A percentile compares a stretch with the other conserved stretches of the same genome.
These are phyloP conservation scores for Alternaria hordeiaustralica DNA, from an alignment of 2,329 filamentous ascomycete genomes.

Conservation along the genomic window DNA sequence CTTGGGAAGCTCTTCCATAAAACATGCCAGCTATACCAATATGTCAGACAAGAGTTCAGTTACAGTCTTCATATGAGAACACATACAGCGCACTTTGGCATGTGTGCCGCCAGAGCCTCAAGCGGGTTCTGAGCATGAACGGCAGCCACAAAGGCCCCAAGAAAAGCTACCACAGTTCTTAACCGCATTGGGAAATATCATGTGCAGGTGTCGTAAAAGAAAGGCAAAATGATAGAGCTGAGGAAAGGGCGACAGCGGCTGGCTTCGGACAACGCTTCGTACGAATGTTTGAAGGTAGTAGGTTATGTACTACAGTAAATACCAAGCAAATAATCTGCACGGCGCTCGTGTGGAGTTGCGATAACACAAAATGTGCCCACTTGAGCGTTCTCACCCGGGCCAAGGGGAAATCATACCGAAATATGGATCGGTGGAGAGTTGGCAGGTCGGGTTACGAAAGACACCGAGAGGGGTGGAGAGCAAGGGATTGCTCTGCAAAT, in stretches of 20 bases:
- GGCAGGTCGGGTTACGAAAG: neutral
- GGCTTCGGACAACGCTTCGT: neutral
- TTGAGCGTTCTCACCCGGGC: neutral
- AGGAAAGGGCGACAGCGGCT: neutral
- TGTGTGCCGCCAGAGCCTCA: conserved; percentile 13
- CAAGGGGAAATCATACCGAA: conserved; percentile 9
- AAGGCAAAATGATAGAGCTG: neutral
- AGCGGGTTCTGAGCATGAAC: conserved; percentile 20
- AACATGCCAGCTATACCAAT: conserved; percentile 24
- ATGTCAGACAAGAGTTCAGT: conserved; percentile 1
- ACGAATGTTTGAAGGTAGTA: neutral
- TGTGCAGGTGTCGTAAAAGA: neutral
- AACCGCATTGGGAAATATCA: conserved; percentile 12
- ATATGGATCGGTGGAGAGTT: conserved; percentile 4
- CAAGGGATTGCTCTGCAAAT: neutral
- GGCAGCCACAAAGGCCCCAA: conserved; percentile 8
- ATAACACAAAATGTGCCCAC: conserved; percentile 3
- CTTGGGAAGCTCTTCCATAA: conserved; percentile 31
- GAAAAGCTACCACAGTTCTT: neutral
- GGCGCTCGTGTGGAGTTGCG: neutral
- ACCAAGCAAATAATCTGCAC: neutral
- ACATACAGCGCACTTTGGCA: conserved; percentile 29
- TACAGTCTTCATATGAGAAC: neutral
- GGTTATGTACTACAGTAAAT: conserved; percentile 3
- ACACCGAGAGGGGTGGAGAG: neutral